phyloP scores from a whole-genome alignment of 495 filamentous ascomycete genomes.

The Penicillium alfredii region DNA sequence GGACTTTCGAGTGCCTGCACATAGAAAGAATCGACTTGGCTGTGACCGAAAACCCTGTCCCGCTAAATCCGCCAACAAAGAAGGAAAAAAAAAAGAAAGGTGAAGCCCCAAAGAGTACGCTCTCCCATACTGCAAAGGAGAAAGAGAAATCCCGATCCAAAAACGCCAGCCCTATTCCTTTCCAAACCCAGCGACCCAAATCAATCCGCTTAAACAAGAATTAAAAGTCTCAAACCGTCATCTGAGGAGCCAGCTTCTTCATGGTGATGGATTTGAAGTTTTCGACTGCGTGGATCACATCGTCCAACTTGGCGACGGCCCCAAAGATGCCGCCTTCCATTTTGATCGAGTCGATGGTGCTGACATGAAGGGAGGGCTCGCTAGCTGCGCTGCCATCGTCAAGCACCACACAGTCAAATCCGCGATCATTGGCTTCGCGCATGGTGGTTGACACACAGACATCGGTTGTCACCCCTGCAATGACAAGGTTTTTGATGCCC shows the following conservation, averaged over 20 bases:
- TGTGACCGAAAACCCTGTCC: constrained; percentile 5
- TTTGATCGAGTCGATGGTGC: constrained; percentile 47
- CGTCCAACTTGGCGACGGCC: constrained; percentile 40
- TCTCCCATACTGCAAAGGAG: constrained; percentile 3
- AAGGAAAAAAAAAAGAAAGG: constrained; percentile 1
- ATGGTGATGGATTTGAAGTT: constrained; percentile 39
- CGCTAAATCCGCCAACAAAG: constrained; percentile 8
- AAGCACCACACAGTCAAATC: constrained; percentile 61
- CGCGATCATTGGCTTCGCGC: constrained; percentile 67
- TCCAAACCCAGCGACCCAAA: constrained; percentile 7
- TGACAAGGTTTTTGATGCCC: constrained; percentile 60
- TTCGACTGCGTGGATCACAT: constrained; percentile 44
- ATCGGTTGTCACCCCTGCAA: constrained; percentile 64
- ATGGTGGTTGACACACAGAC: constrained; percentile 65
- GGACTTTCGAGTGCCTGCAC: no score
- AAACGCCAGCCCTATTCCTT: constrained; percentile 13
- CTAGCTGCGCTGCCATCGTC: constrained; percentile 49
- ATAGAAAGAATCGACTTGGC: no score
- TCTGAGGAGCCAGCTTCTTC: constrained; percentile 43
- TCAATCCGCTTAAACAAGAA: constrained; percentile 12
- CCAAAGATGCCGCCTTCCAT: constrained; percentile 59
- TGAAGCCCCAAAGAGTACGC: constrained; percentile 1
- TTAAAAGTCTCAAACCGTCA: constrained; percentile 20
- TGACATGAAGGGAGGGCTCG: constrained; percentile 42
- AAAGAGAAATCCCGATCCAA: constrained; percentile 6